Evolutionary conservation across 2,329 filamentous ascomycete species (phyloP).

Genomic region (Tolypocladium paradoxum): DNA sequence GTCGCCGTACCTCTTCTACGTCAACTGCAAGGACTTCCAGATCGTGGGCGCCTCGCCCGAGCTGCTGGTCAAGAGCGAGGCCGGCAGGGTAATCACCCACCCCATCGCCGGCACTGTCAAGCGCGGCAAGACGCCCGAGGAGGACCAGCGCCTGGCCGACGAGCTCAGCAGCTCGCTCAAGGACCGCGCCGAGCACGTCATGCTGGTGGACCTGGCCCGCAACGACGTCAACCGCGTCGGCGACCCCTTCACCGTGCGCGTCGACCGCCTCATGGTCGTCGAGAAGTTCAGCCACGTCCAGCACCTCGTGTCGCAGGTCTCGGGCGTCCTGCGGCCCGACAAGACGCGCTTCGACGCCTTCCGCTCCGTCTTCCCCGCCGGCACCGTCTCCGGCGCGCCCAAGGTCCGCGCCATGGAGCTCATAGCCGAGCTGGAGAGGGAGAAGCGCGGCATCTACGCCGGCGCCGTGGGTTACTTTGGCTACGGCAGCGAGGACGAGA

Average conservation of each 20-base stretch:
- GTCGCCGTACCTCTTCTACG: conserved; percentile 93
- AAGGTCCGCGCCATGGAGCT: conserved; percentile 97
- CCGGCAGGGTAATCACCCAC: conserved; percentile 83
- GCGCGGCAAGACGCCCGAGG: conserved; percentile 67
- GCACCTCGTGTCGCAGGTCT: conserved; percentile 93
- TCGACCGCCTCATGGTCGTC: conserved; percentile 89
- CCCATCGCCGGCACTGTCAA: conserved; percentile 94
- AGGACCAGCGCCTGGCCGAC: conserved; percentile 69
- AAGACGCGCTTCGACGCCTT: conserved; percentile 94
- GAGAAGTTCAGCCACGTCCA: conserved; percentile 95
- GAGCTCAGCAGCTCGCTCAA: conserved; percentile 74
- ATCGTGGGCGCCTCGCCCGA: conserved; percentile 93
- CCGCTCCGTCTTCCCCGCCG: conserved; percentile 90
- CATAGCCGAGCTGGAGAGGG: conserved; percentile 84
- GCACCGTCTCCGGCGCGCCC: conserved; percentile 88
- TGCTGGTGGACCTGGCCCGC: conserved; percentile 90
- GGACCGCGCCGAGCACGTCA: conserved; percentile 90
- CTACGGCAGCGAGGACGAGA: conserved; percentile 59
- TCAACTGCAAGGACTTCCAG: conserved; percentile 85
- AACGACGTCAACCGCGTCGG: conserved; percentile 97
- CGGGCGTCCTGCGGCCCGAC: conserved; percentile 69
- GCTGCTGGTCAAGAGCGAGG: conserved; percentile 83
- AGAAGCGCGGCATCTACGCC: conserved; percentile 92
- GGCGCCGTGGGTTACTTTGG: conserved; percentile 96
- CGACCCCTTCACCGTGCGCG: conserved; percentile 78